Percentiles rank a stretch among this genome's conserved stretches.
Conservation (phyloP, 106 monocot species). For the Apostasia shenzhenica region DNA sequence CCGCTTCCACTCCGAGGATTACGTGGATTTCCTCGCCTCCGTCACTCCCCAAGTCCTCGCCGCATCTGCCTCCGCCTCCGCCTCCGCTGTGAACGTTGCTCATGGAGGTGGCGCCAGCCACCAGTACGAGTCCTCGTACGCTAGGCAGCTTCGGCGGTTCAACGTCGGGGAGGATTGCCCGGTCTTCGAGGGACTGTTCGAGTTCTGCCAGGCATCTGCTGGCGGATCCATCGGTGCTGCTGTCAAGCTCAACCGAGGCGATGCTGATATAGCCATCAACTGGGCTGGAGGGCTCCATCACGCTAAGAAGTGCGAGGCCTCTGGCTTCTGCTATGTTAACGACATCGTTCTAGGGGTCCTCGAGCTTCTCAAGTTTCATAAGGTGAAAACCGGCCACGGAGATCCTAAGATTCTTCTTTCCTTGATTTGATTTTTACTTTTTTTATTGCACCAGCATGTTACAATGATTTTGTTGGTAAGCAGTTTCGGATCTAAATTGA, state of each 20-base stretch:
- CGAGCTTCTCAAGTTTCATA: slow-evolving; percentile 21
- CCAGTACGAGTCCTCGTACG: neutral
- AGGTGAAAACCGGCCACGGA: neutral
- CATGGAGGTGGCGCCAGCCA: neutral
- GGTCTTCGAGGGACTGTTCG: slow-evolving; percentile 19
- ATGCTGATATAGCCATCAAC: slow-evolving; percentile 23
- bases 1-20: slow-evolving; percentile 23
- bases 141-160: slow-evolving; percentile 12
- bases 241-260: slow-evolving; percentile 13
- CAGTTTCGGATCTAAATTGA: too few species aligned
- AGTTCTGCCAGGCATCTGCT: slow-evolving; percentile 26
- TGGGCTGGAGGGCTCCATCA: slow-evolving; percentile 23
- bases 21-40: slow-evolving; percentile 20
- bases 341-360: slow-evolving; percentile 23
- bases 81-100: neutral
- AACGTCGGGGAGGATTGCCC: slow-evolving; percentile 25
- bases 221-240: slow-evolving; percentile 20
- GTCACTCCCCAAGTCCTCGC: slow-evolving; percentile 3
- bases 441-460: too few species aligned
- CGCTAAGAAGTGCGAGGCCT: slow-evolving; percentile 30
- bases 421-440: slow-evolving; percentile 1
- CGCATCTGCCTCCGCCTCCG: neutral
- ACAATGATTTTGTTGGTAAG: too few species aligned
- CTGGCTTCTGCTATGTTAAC: slow-evolving; percentile 22
- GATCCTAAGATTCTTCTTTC: neutral